A percentile compares a stretch with the other conserved stretches of the same genome.
Evolutionary conservation across 164 flowering plant species (phyloP).

Genomic region (Akebia trifoliata): DNA sequence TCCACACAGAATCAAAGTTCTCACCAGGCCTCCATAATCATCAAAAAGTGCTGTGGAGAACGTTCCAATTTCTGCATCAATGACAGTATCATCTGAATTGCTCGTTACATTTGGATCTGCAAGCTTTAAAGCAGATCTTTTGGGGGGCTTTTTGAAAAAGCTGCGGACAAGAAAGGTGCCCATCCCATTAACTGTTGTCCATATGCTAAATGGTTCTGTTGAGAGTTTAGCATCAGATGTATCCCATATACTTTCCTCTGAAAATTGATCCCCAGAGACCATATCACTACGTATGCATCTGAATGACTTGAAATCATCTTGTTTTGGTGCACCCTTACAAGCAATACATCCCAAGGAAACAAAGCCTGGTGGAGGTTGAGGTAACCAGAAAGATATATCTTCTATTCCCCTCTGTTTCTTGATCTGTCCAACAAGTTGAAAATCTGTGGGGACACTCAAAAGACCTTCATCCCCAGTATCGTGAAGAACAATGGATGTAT

Average conservation of each 20-base stretch:
- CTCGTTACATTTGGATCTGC: conserved; percentile 46
- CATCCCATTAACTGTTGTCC: conserved; percentile 69
- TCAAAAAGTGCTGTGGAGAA: conserved; percentile 93
- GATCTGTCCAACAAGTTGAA: conserved; percentile 71
- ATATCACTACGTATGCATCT: conserved; percentile 88
- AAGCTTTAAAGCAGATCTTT: conserved; percentile 81
- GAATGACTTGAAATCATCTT: conserved; percentile 47
- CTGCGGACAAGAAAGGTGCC: conserved; percentile 76
- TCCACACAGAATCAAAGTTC: conserved; percentile 20
- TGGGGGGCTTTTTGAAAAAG: conserved; percentile 82
- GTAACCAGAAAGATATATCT: conserved; percentile 78
- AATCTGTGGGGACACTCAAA: conserved; percentile 60
- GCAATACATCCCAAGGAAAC: conserved; percentile 91
- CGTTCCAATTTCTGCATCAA: conserved; percentile 78
- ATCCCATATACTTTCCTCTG: conserved; percentile 92
- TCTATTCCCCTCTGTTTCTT: conserved; percentile 78
- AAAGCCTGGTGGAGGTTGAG: conserved; percentile 94
- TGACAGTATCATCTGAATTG: conserved; percentile 60
- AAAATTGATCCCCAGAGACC: conserved; percentile 76
- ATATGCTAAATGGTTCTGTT: conserved; percentile 69
- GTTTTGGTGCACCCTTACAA: conserved; percentile 67
- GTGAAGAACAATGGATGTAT: conserved; percentile 63
- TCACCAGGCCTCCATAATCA: conserved; percentile 96
- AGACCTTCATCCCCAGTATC: conserved; percentile 59
- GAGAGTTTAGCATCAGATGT: conserved; percentile 49